Evolutionary conservation across 495 filamentous ascomycete species (phyloP).

Genomic region (Amorphotheca resinae): DNA sequence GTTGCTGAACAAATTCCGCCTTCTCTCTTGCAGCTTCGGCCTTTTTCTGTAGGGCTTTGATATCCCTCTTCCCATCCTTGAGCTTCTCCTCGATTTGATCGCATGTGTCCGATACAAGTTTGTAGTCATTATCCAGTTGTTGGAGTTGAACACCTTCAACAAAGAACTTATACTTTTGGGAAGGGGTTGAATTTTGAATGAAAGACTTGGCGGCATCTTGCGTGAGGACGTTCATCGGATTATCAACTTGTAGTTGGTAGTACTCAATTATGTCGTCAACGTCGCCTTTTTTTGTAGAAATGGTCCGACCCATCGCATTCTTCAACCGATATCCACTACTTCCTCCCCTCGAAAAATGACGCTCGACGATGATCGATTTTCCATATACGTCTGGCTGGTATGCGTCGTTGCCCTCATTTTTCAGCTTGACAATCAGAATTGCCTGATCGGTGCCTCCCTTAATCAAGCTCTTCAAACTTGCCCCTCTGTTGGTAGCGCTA

Average conservation of each 20-base stretch:
- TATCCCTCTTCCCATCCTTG: constrained; percentile 32
- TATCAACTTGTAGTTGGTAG: constrained; percentile 89
- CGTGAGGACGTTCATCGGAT: constrained; percentile 94
- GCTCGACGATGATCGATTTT: constrained; percentile 76
- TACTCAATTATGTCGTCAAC: constrained; percentile 91
- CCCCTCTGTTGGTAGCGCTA: constrained; percentile 90
- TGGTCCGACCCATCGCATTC: constrained; percentile 48
- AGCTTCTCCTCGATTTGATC: constrained; percentile 51
- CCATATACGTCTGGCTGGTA: constrained; percentile 78
- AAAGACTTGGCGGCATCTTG: constrained; percentile 94
- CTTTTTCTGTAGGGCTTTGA: constrained; percentile 33
- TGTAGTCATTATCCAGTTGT: constrained; percentile 83
- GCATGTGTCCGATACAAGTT: constrained; percentile 53
- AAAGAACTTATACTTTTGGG: constrained; percentile 93
- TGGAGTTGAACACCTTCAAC: constrained; percentile 91
- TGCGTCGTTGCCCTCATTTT: constrained; percentile 74
- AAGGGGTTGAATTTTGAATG: constrained; percentile 66
- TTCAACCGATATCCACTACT: constrained; percentile 81
- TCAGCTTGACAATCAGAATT: constrained; percentile 58
- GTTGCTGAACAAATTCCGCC: constrained; percentile 33
- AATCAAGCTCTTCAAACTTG: constrained; percentile 80
- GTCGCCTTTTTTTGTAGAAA: constrained; percentile 75
- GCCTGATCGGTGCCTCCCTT: constrained; percentile 67
- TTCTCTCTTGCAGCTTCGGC: constrained; percentile 25
- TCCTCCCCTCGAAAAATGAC: constrained; percentile 69